Evolutionary conservation across 306 rosid genomes (phyloP), one percentile per base, ranked within the genome.

Genomic region (Vigna mungo): DNA sequence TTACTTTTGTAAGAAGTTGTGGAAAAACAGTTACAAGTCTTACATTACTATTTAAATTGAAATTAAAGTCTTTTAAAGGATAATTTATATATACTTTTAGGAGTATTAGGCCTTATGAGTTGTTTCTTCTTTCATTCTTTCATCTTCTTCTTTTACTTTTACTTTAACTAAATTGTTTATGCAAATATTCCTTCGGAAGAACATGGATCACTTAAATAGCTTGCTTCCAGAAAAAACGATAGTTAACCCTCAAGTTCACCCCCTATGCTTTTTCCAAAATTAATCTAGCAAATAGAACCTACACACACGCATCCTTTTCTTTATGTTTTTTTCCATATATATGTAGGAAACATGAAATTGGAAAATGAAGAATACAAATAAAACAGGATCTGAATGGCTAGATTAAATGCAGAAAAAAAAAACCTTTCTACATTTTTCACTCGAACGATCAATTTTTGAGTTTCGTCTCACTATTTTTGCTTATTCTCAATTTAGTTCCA

Each of bases 161-260:
- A 7, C 23, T n/a, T 52, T 52, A 7, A 2, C 2, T n/a, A 17
- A 52, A 17, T 0, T 52, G 6, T n/a, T 49, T 49, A 5, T 49
- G 20, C 44, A 60, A 32, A 17, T n/a, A 63, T 9, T 17, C 27
- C 25, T 74, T 36, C 76, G 8, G 36, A 17, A 18, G 17, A 47
- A 48, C 10, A 68, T 52, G n/a, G 6, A 25, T 14, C 44, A 69
- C 68, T 49, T 68, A 0, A 81, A 68, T 39, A 51, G 27, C 58
- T 18, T 17, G 30, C 16, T 76, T 74, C 81, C 51, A 62, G 68
- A 69, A 58, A 58, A 30, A 7, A 69, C 18, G 15, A 20, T 4
- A 37, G 47, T 56, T 43, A 54, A 41, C 47, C 61, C 56, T 15
- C 8, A 48, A 16, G 39, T 34, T 34, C 39, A 34, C 3, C 55